Percentiles rank a stretch among this genome's conserved stretches.
These are phyloP conservation scores for Dittrichia graveolens DNA, from an alignment of 129 eudicot genomes.

Conservation along the genomic window DNA sequence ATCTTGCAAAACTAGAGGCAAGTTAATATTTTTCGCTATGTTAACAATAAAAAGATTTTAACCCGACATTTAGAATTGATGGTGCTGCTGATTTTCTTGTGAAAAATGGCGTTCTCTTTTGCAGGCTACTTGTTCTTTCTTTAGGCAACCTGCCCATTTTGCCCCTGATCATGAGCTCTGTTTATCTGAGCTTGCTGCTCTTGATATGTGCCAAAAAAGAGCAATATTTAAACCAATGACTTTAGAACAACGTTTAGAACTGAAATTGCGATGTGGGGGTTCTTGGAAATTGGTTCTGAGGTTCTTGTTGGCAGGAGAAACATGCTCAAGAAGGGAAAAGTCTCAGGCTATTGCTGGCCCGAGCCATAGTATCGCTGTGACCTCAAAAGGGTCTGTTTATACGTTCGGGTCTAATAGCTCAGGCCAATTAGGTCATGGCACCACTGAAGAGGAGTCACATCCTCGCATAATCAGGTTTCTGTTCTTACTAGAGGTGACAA, in stretches of 20 bases:
- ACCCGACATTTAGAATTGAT: slow-evolving; percentile 61
- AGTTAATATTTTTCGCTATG: slow-evolving; percentile 39
- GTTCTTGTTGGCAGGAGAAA: slow-evolving; percentile 90
- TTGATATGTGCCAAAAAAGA: slow-evolving; percentile 90
- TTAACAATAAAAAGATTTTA: slow-evolving; percentile 1
- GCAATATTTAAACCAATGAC: slow-evolving; percentile 89
- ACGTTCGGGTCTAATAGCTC: slow-evolving; percentile 88
- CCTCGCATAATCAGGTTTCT: slow-evolving; percentile 76
- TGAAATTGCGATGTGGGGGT: slow-evolving; percentile 86
- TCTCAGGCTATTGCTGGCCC: slow-evolving; percentile 98
- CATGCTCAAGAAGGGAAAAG: slow-evolving; percentile 80
- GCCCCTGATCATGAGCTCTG: slow-evolving; percentile 89
- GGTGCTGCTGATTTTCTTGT: slow-evolving; percentile 77
- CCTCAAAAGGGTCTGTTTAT: slow-evolving; percentile 76
- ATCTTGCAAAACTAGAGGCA: slow-evolving; percentile 97
- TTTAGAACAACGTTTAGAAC: slow-evolving; percentile 45
- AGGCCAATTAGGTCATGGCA: slow-evolving; percentile 97
- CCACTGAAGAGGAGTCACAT: slow-evolving; percentile 62
- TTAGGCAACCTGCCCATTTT: slow-evolving; percentile 93
- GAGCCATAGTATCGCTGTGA: slow-evolving; percentile 92
- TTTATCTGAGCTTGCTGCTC: slow-evolving; percentile 91
- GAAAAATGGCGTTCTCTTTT: slow-evolving; percentile 27
- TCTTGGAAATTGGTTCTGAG: slow-evolving; percentile 93
- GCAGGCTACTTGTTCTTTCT: slow-evolving; percentile 99
- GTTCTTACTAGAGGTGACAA: slow-evolving; percentile 1